Evolutionary conservation across 306 rosid genomes (phyloP), one percentile per base, ranked within the genome.

Genomic region (Lotus japonicus): DNA sequence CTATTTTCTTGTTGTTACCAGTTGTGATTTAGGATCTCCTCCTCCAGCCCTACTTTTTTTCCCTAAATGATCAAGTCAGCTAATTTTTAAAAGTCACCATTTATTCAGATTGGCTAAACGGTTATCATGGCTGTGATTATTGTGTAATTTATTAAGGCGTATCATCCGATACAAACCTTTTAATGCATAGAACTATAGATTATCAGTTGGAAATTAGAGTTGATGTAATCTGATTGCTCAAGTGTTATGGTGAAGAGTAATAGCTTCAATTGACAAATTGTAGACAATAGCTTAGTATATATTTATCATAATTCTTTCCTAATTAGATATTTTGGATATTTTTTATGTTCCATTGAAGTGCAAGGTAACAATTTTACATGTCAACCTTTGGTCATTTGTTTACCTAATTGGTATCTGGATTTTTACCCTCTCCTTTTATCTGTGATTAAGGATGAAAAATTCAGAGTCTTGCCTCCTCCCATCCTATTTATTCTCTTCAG

Each of bases 121-220:
- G n/a, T 58, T 43, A 61, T 50, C 35, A 60, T 1, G 0, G 16
- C 14, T 39, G 64, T 42, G 50, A 45, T 63, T 51, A 14, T 33
- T 15, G 7, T 16, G 26, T 9, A 42, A 13, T 31, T 53, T 57
- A n/a, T 68, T 15, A 48, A 31, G 52, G 17, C 57, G 5, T 12
- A 10, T 60, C 54, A 66, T 36, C 33, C 1, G 16, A 36, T 5
- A 12, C 33, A 19, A 9, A 31, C 5, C 52, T 49, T 55, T 12
- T 36, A 9, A 18, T 35, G 45, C n/a, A n/a, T n/a, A n/a, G n/a
- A n/a, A n/a, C n/a, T 17, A 11, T 35, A 2, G 10, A 61, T 9
- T 57, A 13, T 66, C 23, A 28, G 53, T 59, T 58, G 69, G 7
- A 71, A 33, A 26, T n/a, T 50, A 57, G 50, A 70, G 51, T 23